Conservation (phyloP, 345 rosid genomes). For the Acer yangbiense region DNA sequence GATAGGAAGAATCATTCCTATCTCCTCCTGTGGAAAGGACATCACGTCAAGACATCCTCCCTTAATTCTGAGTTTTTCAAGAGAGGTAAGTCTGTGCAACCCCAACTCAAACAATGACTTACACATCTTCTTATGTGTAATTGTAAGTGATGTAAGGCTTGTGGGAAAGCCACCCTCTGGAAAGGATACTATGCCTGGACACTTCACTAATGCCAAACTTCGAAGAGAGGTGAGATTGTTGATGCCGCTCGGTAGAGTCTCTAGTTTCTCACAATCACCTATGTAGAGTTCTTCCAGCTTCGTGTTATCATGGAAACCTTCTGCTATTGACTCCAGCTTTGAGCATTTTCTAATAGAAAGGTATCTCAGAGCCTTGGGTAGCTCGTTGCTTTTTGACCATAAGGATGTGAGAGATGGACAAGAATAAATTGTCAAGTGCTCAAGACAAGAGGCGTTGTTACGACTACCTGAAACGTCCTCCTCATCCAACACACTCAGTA, state of each 20-base stretch:
- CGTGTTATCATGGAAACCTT: neutral
- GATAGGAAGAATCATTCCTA: conserved; percentile 17
- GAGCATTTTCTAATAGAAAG: neutral
- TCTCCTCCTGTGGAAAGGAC: conserved; percentile 28
- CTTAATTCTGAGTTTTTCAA: conserved; percentile 4
- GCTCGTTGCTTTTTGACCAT: neutral
- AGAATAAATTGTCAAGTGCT: neutral
- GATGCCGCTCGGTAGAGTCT: conserved; percentile 12
- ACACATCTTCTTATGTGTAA: neutral
- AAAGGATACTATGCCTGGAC: conserved; percentile 10
- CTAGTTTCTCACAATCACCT: neutral
- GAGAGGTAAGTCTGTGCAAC: conserved; percentile 22
- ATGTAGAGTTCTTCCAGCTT: neutral
- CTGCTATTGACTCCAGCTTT: neutral
- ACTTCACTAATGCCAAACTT: neutral
- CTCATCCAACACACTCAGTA: neutral
- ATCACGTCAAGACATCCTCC: conserved; percentile 14
- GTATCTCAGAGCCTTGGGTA: neutral
- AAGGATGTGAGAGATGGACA: conserved; percentile 12
- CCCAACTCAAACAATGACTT: conserved; percentile 28
- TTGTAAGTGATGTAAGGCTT: conserved; percentile 1
- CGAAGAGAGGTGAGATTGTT: conserved; percentile 14
- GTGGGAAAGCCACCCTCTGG: conserved; percentile 15
- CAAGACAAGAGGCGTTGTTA: neutral
- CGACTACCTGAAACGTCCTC: neutral